Evolutionary conservation across 768 basidiomycete species (phyloP).

Genomic region (Boletus reticuloceps): DNA sequence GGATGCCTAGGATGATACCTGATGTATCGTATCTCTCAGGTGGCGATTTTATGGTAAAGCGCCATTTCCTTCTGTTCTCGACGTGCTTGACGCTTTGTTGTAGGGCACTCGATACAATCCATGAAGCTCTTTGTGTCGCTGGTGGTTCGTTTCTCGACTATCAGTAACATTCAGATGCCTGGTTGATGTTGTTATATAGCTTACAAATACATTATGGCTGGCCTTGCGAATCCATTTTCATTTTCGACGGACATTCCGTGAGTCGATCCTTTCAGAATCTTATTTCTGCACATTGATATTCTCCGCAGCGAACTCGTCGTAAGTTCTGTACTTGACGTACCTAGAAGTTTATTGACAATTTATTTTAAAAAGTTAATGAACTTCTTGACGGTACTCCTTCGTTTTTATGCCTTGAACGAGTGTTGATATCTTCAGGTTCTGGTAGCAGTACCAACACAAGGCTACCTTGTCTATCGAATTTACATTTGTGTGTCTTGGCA

Average conservation of each 20-base stretch:
- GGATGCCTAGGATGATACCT: neutral
- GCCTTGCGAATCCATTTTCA: neutral
- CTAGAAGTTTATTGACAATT: neutral
- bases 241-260: neutral
- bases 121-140: conserved; percentile 5
- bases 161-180: too few species aligned
- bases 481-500: conserved; percentile 5
- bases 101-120: neutral
- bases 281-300: too few species aligned
- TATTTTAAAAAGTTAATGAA: conserved; percentile 4
- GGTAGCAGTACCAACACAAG: conserved; percentile 3
- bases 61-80: neutral
- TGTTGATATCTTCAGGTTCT: conserved; percentile 2
- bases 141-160: conserved; percentile 4
- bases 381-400: neutral
- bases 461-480: conserved; percentile 13
- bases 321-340: neutral
- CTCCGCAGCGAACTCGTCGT: conserved; percentile 4
- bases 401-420: neutral
- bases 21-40: neutral
- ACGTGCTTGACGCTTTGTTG: neutral
- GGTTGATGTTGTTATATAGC: neutral
- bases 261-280: neutral
- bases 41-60: neutral
- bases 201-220: conserved; percentile 3